phyloP scores from a whole-genome alignment of 1,284 basidiomycete genomes.

The Malassezia brasiliensis region DNA sequence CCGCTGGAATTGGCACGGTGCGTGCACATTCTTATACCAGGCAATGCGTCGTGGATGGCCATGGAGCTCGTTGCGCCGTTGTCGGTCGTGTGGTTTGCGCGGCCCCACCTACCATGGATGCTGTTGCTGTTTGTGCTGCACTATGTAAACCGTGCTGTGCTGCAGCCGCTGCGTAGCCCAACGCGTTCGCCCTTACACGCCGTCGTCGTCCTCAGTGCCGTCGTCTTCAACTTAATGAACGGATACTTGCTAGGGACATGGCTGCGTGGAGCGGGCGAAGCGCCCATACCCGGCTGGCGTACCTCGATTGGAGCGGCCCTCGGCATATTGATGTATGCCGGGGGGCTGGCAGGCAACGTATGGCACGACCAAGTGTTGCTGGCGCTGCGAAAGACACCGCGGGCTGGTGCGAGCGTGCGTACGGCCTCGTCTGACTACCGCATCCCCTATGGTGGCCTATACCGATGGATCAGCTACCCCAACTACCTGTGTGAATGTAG shows the following conservation, averaged over 20 bases:
- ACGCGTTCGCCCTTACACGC: constrained; percentile 68
- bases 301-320: background rate
- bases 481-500: constrained; percentile 79
- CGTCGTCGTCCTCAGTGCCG: constrained; percentile 56
- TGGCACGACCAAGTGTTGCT: constrained; percentile 77
- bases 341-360: constrained; percentile 68
- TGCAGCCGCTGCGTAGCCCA: constrained; percentile 72
- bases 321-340: constrained; percentile 23
- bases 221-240: constrained; percentile 65
- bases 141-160: constrained; percentile 70
- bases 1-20: constrained; percentile 13
- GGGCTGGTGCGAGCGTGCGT: background rate
- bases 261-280: constrained; percentile 9
- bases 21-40: background rate
- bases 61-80: constrained; percentile 16
- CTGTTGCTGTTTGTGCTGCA: constrained; percentile 61
- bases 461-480: constrained; percentile 71
- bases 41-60: constrained; percentile 15
- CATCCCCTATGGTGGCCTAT: constrained; percentile 72
- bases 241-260: constrained; percentile 63
- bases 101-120: constrained; percentile 44
- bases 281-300: background rate
- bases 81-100: background rate
- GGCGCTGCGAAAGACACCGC: constrained; percentile 53
- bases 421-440: constrained; percentile 56